Conservation (phyloP, 108 stramenopile species). For the Pseudonitzschia multiseries region DNA sequence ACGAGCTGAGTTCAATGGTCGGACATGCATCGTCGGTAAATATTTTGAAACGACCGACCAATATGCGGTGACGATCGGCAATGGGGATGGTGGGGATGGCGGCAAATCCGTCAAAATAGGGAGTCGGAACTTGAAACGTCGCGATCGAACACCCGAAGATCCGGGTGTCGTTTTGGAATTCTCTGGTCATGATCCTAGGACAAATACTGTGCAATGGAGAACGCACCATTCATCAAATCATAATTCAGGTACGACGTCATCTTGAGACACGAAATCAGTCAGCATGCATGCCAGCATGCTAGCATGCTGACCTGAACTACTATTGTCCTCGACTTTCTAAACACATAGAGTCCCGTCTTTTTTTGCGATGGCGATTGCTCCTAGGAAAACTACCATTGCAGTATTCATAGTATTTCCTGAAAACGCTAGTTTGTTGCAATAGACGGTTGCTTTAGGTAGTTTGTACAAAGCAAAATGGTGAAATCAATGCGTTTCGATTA, state of each 20-base stretch:
- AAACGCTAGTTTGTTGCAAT: too few relatives aligned
- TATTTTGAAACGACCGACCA: slow-evolving; percentile 5
- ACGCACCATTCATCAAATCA: neutral
- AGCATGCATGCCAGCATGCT: too few relatives aligned
- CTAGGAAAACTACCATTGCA: too few relatives aligned
- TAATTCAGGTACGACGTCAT: neutral
- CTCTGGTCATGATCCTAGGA: neutral
- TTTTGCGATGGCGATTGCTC: too few relatives aligned
- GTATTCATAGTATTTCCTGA: too few relatives aligned
- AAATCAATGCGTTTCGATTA: too few relatives aligned
- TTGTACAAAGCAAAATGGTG: too few relatives aligned
- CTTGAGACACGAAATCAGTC: too few relatives aligned
- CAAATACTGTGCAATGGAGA: neutral
- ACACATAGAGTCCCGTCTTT: too few relatives aligned
- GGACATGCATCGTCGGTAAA: neutral
- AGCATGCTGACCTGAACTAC: too few relatives aligned
- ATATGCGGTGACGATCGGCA: slow-evolving; percentile 3
- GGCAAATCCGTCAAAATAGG: neutral
- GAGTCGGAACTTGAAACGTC: slow-evolving; percentile 8
- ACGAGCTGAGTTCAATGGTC: slow-evolving; percentile 11
- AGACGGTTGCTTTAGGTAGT: too few relatives aligned
- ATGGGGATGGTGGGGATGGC: neutral
- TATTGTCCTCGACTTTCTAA: too few relatives aligned
- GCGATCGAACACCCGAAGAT: neutral
- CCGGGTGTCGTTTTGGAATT: slow-evolving; percentile 9